Percentiles rank a stretch among this genome's conserved stretches.
These are phyloP conservation scores for Aspergillus sp. DNA, from an alignment of 2,329 filamentous ascomycete genomes.

Conservation along the genomic window DNA sequence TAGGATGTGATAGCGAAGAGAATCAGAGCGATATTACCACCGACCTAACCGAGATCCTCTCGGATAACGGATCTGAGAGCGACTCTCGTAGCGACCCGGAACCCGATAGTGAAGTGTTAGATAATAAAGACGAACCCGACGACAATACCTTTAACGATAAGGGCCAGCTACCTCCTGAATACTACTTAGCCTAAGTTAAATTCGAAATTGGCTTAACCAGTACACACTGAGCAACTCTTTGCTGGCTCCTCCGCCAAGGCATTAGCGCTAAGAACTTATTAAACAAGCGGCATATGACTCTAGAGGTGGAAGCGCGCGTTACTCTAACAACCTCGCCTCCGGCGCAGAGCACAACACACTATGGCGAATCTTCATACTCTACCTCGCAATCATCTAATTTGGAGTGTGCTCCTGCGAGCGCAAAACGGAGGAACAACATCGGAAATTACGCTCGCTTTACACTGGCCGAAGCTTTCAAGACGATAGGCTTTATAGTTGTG, in stretches of 20 bases:
- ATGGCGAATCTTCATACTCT: constrained; percentile 13
- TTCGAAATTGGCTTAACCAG: no score
- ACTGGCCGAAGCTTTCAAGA: constrained; percentile 11
- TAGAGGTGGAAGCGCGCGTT: constrained; percentile 16
- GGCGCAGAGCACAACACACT: constrained; percentile 9
- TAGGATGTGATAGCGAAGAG: not conserved
- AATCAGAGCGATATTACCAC: not conserved
- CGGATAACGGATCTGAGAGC: constrained; percentile 1
- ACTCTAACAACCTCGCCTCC: constrained; percentile 11
- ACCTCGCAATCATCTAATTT: constrained; percentile 11
- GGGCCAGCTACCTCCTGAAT: constrained; percentile 1
- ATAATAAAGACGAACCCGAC: not conserved
- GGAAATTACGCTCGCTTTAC: constrained; percentile 10
- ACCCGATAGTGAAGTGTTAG: not conserved
- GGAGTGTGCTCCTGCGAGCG: constrained; percentile 6
- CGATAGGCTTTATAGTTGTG: no score
- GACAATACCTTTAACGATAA: constrained; percentile 1
- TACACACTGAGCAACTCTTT: no score
- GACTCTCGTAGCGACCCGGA: not conserved
- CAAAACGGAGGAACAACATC: constrained; percentile 10
- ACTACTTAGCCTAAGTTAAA: constrained; percentile 1
- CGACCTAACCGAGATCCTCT: not conserved
- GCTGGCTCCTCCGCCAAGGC: no score
- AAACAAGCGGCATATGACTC: no score
- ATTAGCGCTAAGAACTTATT: no score